A percentile compares a stretch with the other conserved stretches of the same genome.
Conservation (phyloP, 2,329 filamentous ascomycete species). For the Cytospora piceae region DNA sequence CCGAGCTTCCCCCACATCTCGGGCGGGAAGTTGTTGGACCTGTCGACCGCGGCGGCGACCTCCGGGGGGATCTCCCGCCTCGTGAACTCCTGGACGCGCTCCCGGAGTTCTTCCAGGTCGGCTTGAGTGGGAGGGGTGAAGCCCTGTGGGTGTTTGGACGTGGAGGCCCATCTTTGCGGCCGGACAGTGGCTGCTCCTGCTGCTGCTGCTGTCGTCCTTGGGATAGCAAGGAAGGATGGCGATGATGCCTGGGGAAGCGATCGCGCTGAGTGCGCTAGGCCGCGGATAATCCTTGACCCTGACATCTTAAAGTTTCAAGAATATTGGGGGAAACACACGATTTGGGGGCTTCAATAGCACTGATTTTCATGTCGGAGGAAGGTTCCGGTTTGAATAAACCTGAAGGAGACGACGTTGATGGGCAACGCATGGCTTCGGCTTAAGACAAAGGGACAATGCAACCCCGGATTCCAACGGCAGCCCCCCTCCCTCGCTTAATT, state of each 20-base stretch:
- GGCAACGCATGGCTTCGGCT: slow-evolving; percentile 27
- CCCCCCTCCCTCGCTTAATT: slow-evolving; percentile 24
- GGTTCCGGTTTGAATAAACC: not conserved
- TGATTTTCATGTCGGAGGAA: not conserved
- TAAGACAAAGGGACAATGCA: slow-evolving; percentile 6
- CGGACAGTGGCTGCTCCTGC: slow-evolving; percentile 34
- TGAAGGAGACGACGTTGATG: not conserved
- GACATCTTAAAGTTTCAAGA: slow-evolving; percentile 41
- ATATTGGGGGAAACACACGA: not conserved
- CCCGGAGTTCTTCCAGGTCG: slow-evolving; percentile 80
- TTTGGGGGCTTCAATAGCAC: not conserved
- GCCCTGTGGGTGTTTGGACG: slow-evolving; percentile 59
- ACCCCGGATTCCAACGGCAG: slow-evolving; percentile 20
- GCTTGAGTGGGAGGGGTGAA: slow-evolving; percentile 70
- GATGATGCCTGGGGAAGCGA: slow-evolving; percentile 30
- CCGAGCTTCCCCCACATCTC: slow-evolving; percentile 95
- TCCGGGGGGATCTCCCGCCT: slow-evolving; percentile 85
- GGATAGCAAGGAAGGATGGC: slow-evolving; percentile 34
- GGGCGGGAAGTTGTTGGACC: slow-evolving; percentile 82
- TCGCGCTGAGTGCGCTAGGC: slow-evolving; percentile 38
- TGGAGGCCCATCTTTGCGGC: slow-evolving; percentile 52
- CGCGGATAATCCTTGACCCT: slow-evolving; percentile 43
- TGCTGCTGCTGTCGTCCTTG: slow-evolving; percentile 38
- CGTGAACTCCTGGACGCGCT: slow-evolving; percentile 86
- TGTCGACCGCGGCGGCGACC: slow-evolving; percentile 81